These are phyloP conservation scores for Penicillium robsamsonii DNA, from an alignment of 495 filamentous ascomycete species.

Conservation along the genomic window DNA sequence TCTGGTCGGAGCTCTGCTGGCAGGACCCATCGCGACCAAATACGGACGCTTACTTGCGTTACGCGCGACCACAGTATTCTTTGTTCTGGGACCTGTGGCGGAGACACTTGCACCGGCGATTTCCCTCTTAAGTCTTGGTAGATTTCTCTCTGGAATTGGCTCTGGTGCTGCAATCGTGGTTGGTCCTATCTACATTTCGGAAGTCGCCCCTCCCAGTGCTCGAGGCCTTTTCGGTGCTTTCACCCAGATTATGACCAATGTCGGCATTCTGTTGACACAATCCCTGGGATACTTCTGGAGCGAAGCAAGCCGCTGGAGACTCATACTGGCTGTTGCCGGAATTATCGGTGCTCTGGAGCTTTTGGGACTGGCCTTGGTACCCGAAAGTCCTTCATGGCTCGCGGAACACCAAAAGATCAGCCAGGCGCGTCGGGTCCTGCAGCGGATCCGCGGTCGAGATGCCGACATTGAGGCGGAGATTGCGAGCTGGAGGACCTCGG, in stretches of 20 bases:
- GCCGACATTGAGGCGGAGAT: constrained; percentile 74
- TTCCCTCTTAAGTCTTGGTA: constrained; percentile 62
- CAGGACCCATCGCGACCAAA: constrained; percentile 68
- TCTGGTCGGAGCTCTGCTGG: constrained; percentile 73
- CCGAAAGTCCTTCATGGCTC: constrained; percentile 85
- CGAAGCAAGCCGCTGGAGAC: constrained; percentile 71
- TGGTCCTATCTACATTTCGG: constrained; percentile 94
- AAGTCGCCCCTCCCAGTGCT: constrained; percentile 74
- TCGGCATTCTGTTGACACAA: constrained; percentile 87
- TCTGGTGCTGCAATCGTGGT: constrained; percentile 86
- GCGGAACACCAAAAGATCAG: constrained; percentile 62
- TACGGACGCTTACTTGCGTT: constrained; percentile 73
- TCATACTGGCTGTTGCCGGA: constrained; percentile 75
- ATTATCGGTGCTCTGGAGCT: constrained; percentile 63
- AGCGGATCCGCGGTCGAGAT: constrained; percentile 68
- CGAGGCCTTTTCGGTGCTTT: constrained; percentile 86
- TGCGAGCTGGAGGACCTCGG: constrained; percentile 53
- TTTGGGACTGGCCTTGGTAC: constrained; percentile 64
- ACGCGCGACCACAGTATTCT: constrained; percentile 70
- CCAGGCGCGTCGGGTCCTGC: constrained; percentile 62
- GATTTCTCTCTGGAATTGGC: constrained; percentile 77
- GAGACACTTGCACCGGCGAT: constrained; percentile 72
- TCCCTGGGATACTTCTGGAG: constrained; percentile 84
- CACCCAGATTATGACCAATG: constrained; percentile 90
- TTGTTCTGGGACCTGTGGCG: constrained; percentile 68